Conservation (phyloP, 2,329 filamentous ascomycete species). For the Parastagonospora avenae region DNA sequence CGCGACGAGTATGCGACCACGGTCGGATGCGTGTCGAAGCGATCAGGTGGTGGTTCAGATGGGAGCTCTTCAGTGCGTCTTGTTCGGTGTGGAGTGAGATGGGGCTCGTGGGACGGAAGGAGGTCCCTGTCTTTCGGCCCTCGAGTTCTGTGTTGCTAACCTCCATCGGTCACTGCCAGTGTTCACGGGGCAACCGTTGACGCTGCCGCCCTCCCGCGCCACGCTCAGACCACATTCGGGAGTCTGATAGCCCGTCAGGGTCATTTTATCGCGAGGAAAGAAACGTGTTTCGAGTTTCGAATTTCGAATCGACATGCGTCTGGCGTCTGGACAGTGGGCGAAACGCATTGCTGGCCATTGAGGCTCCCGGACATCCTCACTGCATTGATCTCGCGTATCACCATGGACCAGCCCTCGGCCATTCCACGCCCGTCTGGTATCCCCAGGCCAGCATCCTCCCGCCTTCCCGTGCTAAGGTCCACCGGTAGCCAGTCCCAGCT, state of each 20-base stretch:
- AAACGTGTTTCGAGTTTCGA: too few species aligned
- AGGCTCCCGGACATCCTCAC: too few species aligned
- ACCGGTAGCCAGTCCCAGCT: slow-evolving; percentile 48
- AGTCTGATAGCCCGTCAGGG: too few species aligned
- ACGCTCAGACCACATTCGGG: slow-evolving; percentile 13
- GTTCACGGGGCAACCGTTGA: slow-evolving; percentile 13
- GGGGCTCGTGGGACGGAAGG: too few species aligned
- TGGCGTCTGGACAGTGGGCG: too few species aligned
- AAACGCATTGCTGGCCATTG: too few species aligned
- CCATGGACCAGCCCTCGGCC: slow-evolving; percentile 42
- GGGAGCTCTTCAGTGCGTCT: slow-evolving; percentile 3
- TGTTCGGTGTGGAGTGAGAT: slow-evolving; percentile 8
- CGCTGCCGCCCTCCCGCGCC: slow-evolving; percentile 1
- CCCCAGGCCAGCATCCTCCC: slow-evolving; percentile 55
- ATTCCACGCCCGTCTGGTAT: slow-evolving; percentile 45
- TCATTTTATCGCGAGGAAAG: too few species aligned
- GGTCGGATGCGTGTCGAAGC: not conserved
- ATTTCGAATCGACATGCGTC: not conserved
- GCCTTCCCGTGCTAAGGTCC: slow-evolving; percentile 56
- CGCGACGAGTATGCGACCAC: slow-evolving; percentile 15
- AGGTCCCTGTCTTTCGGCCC: too few species aligned
- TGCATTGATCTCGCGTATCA: slow-evolving; percentile 5
- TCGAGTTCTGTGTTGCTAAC: not conserved
- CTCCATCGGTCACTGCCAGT: not conserved
- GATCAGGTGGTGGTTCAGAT: slow-evolving; percentile 1